Base-by-base conservation (phyloP, 148 eudicot genomes). In the Polygonum maritimum region DNA sequence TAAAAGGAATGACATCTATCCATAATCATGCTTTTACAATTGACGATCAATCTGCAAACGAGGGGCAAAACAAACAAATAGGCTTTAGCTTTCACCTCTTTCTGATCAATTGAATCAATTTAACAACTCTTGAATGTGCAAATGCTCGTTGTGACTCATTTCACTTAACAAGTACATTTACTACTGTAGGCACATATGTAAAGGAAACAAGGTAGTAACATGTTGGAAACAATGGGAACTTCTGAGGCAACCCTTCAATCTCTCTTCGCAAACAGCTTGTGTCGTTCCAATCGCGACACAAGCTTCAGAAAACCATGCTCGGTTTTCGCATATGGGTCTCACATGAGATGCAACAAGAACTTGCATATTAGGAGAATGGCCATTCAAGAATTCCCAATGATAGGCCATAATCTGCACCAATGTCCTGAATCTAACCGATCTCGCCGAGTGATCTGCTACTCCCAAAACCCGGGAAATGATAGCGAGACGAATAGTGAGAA, bases 401-500 rank as follows among this genome's bases (percentile, higher is more conserved):
- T 48, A 7, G 54, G 78, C 9, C 40, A 70, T 45, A 47, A 38
- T 65, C 62, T 76, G 35, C n/a, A 36, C 78, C 74, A 67, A 62
- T 69, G 16, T 69, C 54, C 40, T 26, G n/a, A 39, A 8, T 70
- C n/a, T 71, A 47, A 67, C 7, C 70, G 39, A 41, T 80, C 80
- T 3, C 48, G 26, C 5, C 39, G 48, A 47, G 5, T 60, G 2
- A 76, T 71, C n/a, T 82, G 84, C 78, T 86, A 82, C 39, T 86
- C 87, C 75, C 82, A 83, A 16, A 78, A 79, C 9, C 85, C 87
- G 73, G 91, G 85, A 76, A 82, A 83, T 65, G 80, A 78, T 69
- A 83, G 79, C 63, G 86, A 80, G 49, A 21, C 77, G 40, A 78
- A 77, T 71, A 73, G 79, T 0, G 80, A 76, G 18, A 84, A 80